Evolutionary conservation across 2,329 filamentous ascomycete genomes (phyloP).

Genomic region (Colletotrichum tropicicola): DNA sequence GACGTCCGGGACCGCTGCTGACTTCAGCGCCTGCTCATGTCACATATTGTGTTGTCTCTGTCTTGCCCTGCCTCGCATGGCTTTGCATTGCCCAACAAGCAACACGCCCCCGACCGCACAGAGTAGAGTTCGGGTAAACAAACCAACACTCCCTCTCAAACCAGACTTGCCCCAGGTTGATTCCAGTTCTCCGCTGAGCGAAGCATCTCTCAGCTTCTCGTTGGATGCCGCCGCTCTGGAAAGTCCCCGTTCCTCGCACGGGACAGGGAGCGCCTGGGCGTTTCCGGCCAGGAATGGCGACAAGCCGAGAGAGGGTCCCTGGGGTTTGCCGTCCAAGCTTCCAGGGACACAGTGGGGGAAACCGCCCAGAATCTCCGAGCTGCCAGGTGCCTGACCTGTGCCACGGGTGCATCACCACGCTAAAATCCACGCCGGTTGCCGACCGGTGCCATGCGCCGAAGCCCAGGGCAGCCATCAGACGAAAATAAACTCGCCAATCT

Average conservation of each 20-base stretch:
- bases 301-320: constrained; percentile 14
- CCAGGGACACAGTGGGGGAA: constrained; percentile 3
- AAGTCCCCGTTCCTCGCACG: not conserved
- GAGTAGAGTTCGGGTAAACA: not conserved
- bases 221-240: not conserved
- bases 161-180: not conserved
- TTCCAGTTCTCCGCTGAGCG: not conserved
- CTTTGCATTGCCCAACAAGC: not conserved
- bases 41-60: not conserved
- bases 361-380: not conserved
- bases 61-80: not conserved
- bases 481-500: constrained; percentile 18
- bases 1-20: not conserved
- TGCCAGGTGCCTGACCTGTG: not conserved
- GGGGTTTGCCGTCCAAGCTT: constrained; percentile 18
- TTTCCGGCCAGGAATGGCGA: not conserved
- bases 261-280: not conserved
- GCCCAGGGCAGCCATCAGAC: not conserved
- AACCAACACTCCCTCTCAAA: not conserved
- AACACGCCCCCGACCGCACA: not conserved
- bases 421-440: not conserved
- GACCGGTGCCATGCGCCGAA: not conserved
- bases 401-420: constrained; percentile 1
- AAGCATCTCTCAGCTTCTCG: not conserved
- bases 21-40: not conserved